These are phyloP conservation scores for Wallacemonas collosoma DNA, from an alignment of 208 protist genomes.

Conservation along the genomic window DNA sequence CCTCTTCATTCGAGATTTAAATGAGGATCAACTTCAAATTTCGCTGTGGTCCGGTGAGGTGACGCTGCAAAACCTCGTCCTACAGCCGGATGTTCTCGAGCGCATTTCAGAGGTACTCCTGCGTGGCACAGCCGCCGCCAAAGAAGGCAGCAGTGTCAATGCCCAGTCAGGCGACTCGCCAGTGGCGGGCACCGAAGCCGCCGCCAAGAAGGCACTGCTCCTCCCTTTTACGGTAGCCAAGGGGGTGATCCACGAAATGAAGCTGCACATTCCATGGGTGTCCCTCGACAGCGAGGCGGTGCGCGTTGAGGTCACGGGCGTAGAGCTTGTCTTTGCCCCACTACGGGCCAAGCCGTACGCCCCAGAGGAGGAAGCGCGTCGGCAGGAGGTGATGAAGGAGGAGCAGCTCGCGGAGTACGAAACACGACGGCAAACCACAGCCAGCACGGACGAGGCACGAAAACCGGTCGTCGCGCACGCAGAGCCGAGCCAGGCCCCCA, in stretches of 20 bases:
- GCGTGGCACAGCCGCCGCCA: not conserved
- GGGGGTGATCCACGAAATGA: constrained; percentile 63
- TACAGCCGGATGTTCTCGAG: constrained; percentile 65
- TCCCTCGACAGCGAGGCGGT: constrained; percentile 68
- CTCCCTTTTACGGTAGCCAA: constrained; percentile 75
- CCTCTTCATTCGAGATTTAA: constrained; percentile 73
- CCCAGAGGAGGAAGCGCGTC: constrained; percentile 53
- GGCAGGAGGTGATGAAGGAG: constrained; percentile 59
- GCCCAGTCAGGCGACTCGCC: not conserved
- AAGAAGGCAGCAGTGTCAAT: not conserved
- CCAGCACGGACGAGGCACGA: not conserved
- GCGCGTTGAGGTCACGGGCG: constrained; percentile 56
- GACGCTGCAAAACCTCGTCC: constrained; percentile 65
- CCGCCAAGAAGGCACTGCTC: constrained; percentile 53
- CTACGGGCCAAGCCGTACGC: constrained; percentile 54
- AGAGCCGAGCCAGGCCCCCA: not conserved
- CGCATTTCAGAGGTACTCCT: constrained; percentile 43
- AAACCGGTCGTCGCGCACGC: not conserved
- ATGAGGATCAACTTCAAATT: constrained; percentile 71
- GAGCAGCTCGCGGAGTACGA: constrained; percentile 64
- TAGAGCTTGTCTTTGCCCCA: constrained; percentile 76
- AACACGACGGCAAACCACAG: constrained; percentile 21
- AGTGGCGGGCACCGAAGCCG: not conserved
- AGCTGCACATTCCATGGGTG: constrained; percentile 77
- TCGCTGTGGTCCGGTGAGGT: constrained; percentile 86